phyloP scores from a whole-genome alignment of 805 yeast genomes.

The Tetrapisispora fleetii region DNA sequence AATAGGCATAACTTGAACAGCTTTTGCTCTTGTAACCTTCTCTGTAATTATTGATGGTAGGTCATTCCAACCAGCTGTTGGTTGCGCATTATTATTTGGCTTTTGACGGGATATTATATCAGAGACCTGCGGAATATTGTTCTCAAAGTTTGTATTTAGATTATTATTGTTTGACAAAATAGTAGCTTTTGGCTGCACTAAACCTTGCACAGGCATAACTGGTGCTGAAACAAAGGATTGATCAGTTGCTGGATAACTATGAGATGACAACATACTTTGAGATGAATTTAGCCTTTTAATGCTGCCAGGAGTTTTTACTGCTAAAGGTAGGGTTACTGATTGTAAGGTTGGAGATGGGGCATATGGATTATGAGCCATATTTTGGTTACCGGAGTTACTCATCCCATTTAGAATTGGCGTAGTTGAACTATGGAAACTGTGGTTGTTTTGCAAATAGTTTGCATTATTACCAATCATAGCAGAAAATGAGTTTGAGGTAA shows the following conservation, averaged over 20 bases:
- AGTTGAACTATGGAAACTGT: no score
- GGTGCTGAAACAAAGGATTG: background rate
- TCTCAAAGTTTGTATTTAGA: slow-evolving; percentile 10
- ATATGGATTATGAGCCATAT: background rate
- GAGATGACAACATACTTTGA: background rate
- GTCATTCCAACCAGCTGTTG: slow-evolving; percentile 32
- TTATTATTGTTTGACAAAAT: slow-evolving; percentile 8
- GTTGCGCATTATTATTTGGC: slow-evolving; percentile 26
- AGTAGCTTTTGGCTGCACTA: slow-evolving; percentile 18
- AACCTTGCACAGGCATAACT: slow-evolving; percentile 20
- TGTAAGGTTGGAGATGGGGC: background rate
- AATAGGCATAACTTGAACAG: slow-evolving; percentile 31
- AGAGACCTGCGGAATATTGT: background rate
- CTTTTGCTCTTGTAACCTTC: slow-evolving; percentile 25
- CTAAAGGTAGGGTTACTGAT: background rate
- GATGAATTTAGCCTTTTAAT: background rate
- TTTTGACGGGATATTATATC: slow-evolving; percentile 26
- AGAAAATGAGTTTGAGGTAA: background rate
- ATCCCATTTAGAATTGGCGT: background rate
- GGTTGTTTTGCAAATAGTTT: background rate
- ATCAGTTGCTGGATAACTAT: background rate
- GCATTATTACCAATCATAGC: background rate
- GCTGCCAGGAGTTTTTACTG: background rate
- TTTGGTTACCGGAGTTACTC: background rate
- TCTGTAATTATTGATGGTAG: slow-evolving; percentile 25